Conservation (phyloP, 2,329 filamentous ascomycete genomes). For the Alternaria rosae region DNA sequence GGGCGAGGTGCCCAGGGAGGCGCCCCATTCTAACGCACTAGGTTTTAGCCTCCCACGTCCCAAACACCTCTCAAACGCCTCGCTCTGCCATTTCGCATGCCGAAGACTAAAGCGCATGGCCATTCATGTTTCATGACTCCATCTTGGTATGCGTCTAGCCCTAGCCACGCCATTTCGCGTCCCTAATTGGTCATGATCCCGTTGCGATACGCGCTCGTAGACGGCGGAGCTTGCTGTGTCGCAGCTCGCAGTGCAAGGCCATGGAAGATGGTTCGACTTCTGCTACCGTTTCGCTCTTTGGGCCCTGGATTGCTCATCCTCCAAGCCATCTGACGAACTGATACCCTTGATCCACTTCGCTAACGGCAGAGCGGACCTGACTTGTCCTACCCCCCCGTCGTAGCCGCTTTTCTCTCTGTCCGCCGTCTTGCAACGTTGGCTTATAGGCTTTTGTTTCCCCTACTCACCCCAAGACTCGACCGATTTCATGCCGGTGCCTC, state of each 20-base stretch:
- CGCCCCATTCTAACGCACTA: constrained; percentile 33
- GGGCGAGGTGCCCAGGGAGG: constrained; percentile 4
- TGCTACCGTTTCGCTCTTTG: constrained; percentile 41
- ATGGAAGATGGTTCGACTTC: constrained; percentile 45
- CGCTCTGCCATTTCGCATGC: constrained; percentile 24
- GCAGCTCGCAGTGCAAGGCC: constrained; percentile 36
- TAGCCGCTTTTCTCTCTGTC: constrained; percentile 15
- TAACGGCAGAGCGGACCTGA: constrained; percentile 40
- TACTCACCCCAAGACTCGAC: constrained; percentile 36
- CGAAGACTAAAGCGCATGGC: constrained; percentile 33
- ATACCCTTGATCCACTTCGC: constrained; percentile 32
- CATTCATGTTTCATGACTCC: constrained; percentile 39
- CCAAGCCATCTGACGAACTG: constrained; percentile 9
- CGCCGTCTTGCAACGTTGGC: constrained; percentile 29
- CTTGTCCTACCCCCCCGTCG: constrained; percentile 20
- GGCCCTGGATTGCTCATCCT: constrained; percentile 13
- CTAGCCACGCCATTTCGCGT: constrained; percentile 18
- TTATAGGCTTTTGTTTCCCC: constrained; percentile 51
- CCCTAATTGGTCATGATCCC: constrained; percentile 41
- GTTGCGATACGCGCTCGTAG: constrained; percentile 40
- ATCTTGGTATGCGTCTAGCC: constrained; percentile 20
- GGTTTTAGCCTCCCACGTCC: constrained; percentile 30
- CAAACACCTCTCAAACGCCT: constrained; percentile 42
- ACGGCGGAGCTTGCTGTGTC: constrained; percentile 38
- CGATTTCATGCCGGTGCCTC: constrained; percentile 50